Evolutionary conservation across 129 eudicot species (phyloP).

Genomic region (Escallonia rubra): DNA sequence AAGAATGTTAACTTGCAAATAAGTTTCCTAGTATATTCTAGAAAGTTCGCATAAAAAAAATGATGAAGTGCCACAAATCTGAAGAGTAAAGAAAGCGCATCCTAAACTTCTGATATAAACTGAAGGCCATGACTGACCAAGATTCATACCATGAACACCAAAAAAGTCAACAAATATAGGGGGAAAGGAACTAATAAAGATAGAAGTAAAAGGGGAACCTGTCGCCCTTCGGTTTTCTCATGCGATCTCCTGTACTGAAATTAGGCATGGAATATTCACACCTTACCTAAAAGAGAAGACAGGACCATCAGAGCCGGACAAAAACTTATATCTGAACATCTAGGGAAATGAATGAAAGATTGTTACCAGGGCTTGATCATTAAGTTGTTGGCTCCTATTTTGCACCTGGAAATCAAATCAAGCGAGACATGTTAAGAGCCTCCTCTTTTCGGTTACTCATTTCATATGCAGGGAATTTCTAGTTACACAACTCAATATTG

Average conservation of each 20-base stretch:
- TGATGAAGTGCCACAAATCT: too few relatives aligned
- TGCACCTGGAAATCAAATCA: conserved; percentile 55
- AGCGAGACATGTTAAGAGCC: background rate
- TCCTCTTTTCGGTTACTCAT: background rate
- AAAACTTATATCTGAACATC: background rate
- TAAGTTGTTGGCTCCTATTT: conserved; percentile 59
- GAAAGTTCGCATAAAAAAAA: too few relatives aligned
- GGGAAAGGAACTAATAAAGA: background rate
- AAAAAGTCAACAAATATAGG: background rate
- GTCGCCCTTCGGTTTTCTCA: conserved; percentile 94
- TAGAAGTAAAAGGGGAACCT: conserved; percentile 31
- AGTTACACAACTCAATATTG: too few relatives aligned
- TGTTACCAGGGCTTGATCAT: conserved; percentile 80
- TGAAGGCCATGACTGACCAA: too few relatives aligned
- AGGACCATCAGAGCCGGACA: background rate
- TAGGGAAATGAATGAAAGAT: conserved; percentile 6
- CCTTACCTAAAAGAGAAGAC: conserved; percentile 42
- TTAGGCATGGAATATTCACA: conserved; percentile 97
- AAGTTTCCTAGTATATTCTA: too few relatives aligned
- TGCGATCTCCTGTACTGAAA: conserved; percentile 96
- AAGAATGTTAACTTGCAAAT: too few relatives aligned
- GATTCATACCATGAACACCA: too few relatives aligned
- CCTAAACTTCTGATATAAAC: too few relatives aligned
- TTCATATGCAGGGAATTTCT: too few relatives aligned
- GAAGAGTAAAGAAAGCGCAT: too few relatives aligned